A percentile compares a stretch with the other conserved stretches of the same genome.
Evolutionary conservation across 2,329 filamentous ascomycete species (phyloP).

Genomic region (Orbilia oligospora): DNA sequence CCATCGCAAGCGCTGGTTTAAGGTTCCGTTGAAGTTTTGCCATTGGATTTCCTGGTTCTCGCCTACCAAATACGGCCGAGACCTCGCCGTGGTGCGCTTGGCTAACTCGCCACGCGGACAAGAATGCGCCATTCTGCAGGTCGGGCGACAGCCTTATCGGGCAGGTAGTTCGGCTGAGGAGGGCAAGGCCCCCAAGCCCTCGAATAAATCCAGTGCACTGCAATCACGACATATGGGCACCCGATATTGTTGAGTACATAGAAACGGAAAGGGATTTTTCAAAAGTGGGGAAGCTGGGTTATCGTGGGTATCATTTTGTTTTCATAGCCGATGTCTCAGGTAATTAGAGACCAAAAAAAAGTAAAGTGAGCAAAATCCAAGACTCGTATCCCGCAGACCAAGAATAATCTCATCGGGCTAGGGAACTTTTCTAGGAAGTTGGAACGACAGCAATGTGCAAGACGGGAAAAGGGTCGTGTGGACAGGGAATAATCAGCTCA

Average conservation of each 20-base stretch:
- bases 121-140: conserved; percentile 49
- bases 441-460: conserved; percentile 3
- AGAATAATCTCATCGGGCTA: conserved; percentile 35
- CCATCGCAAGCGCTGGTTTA: conserved; percentile 31
- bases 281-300: conserved; percentile 4
- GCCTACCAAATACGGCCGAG: conserved; percentile 48
- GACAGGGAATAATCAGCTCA: conserved; percentile 18
- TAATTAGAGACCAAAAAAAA: background rate
- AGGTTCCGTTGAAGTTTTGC: conserved; percentile 11
- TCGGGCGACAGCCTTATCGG: conserved; percentile 48
- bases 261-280: background rate
- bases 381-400: conserved; percentile 15
- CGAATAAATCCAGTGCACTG: background rate
- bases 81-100: conserved; percentile 25
- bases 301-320: background rate
- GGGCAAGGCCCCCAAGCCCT: conserved; percentile 27
- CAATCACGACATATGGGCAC: conserved; percentile 1
- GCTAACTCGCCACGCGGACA: conserved; percentile 50
- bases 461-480: conserved; percentile 23
- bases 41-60: conserved; percentile 10
- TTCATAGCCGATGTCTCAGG: conserved; percentile 11
- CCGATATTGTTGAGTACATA: background rate
- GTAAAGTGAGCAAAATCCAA: background rate
- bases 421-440: conserved; percentile 39
- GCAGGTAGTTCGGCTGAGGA: conserved; percentile 33